These are phyloP conservation scores for Penicillium concentricum DNA, from an alignment of 2,329 filamentous ascomycete genomes.

Conservation along the genomic window DNA sequence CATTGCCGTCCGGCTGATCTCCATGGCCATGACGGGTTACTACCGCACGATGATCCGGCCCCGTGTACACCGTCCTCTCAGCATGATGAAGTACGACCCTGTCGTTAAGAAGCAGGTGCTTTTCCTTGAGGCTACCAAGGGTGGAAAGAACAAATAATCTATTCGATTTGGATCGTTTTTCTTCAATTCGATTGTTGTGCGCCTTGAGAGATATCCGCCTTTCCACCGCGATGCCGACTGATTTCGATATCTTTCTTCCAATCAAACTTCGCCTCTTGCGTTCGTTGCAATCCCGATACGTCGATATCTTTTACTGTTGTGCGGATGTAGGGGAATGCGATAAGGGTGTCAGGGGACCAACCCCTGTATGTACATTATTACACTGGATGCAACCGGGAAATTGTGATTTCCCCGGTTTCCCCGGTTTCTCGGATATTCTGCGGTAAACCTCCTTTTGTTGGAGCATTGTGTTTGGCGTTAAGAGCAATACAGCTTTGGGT, in stretches of 20 bases:
- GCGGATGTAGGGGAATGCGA: constrained; percentile 6
- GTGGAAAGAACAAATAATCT: constrained; percentile 53
- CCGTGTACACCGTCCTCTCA: constrained; percentile 76
- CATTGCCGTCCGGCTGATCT: constrained; percentile 88
- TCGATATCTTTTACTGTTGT: background rate
- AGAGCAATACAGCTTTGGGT: constrained; percentile 23
- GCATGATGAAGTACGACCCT: constrained; percentile 98
- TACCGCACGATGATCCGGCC: constrained; percentile 89
- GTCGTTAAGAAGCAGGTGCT: constrained; percentile 95
- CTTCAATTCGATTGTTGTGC: background rate
- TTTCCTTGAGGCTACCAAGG: constrained; percentile 90
- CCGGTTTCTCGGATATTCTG: constrained; percentile 11
- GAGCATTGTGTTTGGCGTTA: constrained; percentile 30
- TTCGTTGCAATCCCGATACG: background rate
- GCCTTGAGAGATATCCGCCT: background rate
- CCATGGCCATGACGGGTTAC: constrained; percentile 98
- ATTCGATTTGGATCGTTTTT: background rate
- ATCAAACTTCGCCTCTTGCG: background rate
- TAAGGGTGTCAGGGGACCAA: background rate
- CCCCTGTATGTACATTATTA: constrained; percentile 28
- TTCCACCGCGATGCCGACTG: background rate
- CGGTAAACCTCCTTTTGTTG: constrained; percentile 17
- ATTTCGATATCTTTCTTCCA: background rate
- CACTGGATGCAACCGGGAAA: constrained; percentile 11
- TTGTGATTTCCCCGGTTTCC: background rate